A percentile compares a stretch with the other conserved stretches of the same genome.
Evolutionary conservation across 2,329 filamentous ascomycete genomes (phyloP).

Genomic region (Cytospora mali): DNA sequence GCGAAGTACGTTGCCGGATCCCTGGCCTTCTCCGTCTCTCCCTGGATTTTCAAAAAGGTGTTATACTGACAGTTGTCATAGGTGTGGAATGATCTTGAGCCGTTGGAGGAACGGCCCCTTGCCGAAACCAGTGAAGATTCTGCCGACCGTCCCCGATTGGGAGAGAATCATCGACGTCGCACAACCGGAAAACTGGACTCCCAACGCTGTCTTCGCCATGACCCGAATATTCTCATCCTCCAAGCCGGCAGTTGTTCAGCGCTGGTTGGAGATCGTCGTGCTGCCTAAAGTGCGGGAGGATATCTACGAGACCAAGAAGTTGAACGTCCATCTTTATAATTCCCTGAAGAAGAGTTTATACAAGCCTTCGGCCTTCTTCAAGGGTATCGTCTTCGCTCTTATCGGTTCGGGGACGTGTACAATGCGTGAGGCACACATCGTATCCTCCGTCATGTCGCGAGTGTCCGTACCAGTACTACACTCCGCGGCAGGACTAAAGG

Average conservation of each 20-base stretch:
- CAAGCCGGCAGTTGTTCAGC: slow-evolving; percentile 77
- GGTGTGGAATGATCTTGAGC: slow-evolving; percentile 83
- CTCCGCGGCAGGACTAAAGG: slow-evolving; percentile 87
- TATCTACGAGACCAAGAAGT: slow-evolving; percentile 90
- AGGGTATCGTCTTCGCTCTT: slow-evolving; percentile 90
- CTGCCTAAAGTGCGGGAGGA: slow-evolving; percentile 91
- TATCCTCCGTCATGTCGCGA: slow-evolving; percentile 81
- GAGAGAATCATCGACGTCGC: slow-evolving; percentile 84
- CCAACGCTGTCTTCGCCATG: slow-evolving; percentile 80
- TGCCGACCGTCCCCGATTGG: slow-evolving; percentile 91
- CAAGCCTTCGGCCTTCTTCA: slow-evolving; percentile 95
- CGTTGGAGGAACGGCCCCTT: slow-evolving; percentile 96
- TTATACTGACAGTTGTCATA: slow-evolving; percentile 37
- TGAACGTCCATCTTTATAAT: slow-evolving; percentile 87
- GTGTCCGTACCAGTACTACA: slow-evolving; percentile 90
- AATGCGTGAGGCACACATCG: slow-evolving; percentile 86
- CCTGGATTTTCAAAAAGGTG: slow-evolving; percentile 25
- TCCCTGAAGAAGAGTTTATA: slow-evolving; percentile 89
- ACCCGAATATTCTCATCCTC: slow-evolving; percentile 90
- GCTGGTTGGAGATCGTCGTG: slow-evolving; percentile 84
- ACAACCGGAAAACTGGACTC: slow-evolving; percentile 52
- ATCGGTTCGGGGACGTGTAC: slow-evolving; percentile 86
- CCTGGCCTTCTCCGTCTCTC: neutral
- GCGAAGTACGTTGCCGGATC: slow-evolving; percentile 63
- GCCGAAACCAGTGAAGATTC: slow-evolving; percentile 96